These are phyloP conservation scores for Daedalea quercina DNA, from an alignment of 768 basidiomycete genomes.

Conservation along the genomic window DNA sequence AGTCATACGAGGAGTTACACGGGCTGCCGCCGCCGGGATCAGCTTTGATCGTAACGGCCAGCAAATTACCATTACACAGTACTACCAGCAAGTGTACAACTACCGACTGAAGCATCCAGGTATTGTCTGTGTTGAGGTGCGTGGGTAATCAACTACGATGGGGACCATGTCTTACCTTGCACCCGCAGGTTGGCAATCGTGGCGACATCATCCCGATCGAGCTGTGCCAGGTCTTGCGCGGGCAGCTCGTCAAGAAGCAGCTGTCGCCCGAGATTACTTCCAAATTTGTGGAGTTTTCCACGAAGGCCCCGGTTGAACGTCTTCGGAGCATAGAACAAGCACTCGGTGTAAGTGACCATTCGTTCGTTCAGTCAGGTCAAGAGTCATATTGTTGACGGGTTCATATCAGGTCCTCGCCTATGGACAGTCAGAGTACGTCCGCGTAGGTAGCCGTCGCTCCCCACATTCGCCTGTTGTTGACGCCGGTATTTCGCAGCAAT, in stretches of 20 bases:
- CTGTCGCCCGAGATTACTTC: conserved; percentile 61
- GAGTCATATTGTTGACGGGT: conserved; percentile 36
- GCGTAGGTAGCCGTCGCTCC: too few species aligned
- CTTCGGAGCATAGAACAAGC: conserved; percentile 49
- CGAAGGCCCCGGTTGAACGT: conserved; percentile 52
- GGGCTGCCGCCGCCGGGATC: conserved; percentile 43
- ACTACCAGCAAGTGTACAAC: conserved; percentile 51
- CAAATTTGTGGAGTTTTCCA: conserved; percentile 59
- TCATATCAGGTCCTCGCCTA: conserved; percentile 34
- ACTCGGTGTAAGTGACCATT: conserved; percentile 35
- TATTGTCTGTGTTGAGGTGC: conserved; percentile 61
- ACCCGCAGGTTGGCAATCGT: conserved; percentile 35
- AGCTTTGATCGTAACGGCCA: conserved; percentile 53
- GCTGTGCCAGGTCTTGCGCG: conserved; percentile 50
- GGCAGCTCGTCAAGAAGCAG: conserved; percentile 69
- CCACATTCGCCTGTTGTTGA: too few species aligned
- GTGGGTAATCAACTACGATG: conserved; percentile 11
- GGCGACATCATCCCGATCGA: conserved; percentile 58
- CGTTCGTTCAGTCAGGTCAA: background rate
- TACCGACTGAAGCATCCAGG: conserved; percentile 52
- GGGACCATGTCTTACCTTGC: too few species aligned
- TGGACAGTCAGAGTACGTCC: conserved; percentile 69
- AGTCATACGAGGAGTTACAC: conserved; percentile 55
- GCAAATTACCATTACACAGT: conserved; percentile 49
- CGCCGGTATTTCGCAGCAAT: conserved; percentile 39